A percentile compares a stretch with the other conserved stretches of the same genome.
phyloP scores from a whole-genome alignment of 2,329 filamentous ascomycete species.

The Cladorrhinum sp. region DNA sequence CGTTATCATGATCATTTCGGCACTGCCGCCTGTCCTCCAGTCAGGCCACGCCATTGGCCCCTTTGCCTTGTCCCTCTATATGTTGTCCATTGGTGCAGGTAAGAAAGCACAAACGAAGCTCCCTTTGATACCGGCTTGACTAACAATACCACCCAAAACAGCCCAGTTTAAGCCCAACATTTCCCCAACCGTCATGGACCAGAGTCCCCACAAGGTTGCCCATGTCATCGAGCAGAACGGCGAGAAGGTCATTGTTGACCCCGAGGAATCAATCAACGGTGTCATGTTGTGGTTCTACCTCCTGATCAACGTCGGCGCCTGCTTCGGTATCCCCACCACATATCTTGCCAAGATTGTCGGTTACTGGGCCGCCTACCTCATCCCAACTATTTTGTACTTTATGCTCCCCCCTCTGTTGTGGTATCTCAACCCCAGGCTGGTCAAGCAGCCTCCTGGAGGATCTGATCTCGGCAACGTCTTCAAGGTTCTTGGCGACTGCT shows the following conservation, averaged over 20 bases:
- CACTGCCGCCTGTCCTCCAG: slow-evolving; percentile 42
- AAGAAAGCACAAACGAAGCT: neutral
- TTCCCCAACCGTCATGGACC: slow-evolving; percentile 63
- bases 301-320: slow-evolving; percentile 52
- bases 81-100: slow-evolving; percentile 54
- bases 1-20: slow-evolving; percentile 62
- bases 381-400: slow-evolving; percentile 24
- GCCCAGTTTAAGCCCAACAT: slow-evolving; percentile 71
- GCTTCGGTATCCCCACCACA: slow-evolving; percentile 48
- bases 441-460: slow-evolving; percentile 43
- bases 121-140: too few species aligned
- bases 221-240: slow-evolving; percentile 51
- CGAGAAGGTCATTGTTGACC: slow-evolving; percentile 64
- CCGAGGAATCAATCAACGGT: slow-evolving; percentile 59
- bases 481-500: slow-evolving; percentile 37
- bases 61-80: slow-evolving; percentile 58
- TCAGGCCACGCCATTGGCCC: slow-evolving; percentile 49
- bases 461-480: slow-evolving; percentile 43
- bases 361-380: slow-evolving; percentile 44
- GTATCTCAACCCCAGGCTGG: slow-evolving; percentile 38
- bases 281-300: slow-evolving; percentile 64
- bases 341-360: slow-evolving; percentile 50
- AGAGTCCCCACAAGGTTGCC: slow-evolving; percentile 55
- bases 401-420: slow-evolving; percentile 38
- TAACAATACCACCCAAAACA: neutral